Percentiles rank a stretch among this genome's conserved stretches.
Conservation (phyloP, 257 asterid species). For the Paraleonurus japonicus region DNA sequence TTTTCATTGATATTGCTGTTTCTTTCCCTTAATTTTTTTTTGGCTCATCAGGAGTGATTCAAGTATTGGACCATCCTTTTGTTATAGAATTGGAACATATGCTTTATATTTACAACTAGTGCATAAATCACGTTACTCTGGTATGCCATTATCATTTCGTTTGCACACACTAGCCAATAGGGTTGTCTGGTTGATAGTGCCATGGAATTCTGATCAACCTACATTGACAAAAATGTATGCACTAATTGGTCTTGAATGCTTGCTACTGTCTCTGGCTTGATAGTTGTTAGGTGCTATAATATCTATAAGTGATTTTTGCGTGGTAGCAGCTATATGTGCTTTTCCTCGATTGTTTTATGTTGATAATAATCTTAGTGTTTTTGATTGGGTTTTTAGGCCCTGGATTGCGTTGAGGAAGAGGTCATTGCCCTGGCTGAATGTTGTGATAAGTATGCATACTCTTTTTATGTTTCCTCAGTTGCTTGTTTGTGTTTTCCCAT, state of each 20-base stretch:
- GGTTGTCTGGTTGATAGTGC: conserved; percentile 10
- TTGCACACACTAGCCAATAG: not conserved
- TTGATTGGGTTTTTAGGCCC: conserved; percentile 49
- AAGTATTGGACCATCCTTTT: not conserved
- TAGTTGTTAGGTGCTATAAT: not conserved
- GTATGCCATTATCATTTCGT: not conserved
- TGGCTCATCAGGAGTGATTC: conserved; percentile 1
- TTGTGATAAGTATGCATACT: conserved; percentile 72
- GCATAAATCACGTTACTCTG: not conserved
- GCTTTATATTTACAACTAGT: not conserved
- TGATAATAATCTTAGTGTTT: conserved; percentile 14
- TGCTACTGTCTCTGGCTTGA: conserved; percentile 9
- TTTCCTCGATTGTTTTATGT: conserved; percentile 2
- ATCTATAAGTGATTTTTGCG: not conserved
- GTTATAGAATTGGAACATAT: not conserved
- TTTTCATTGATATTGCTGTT: not conserved
- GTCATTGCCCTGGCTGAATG: conserved; percentile 86
- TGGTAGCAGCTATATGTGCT: not conserved
- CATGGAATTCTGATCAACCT: not conserved
- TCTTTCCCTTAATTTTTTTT: not conserved
- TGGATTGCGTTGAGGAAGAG: conserved; percentile 94
- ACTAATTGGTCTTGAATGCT: not conserved
- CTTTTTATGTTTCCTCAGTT: conserved; percentile 8
- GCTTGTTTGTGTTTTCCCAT: conserved; percentile 6
- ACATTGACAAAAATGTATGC: not conserved